These are phyloP conservation scores for Erythrobasidium yunnanense DNA, from an alignment of 768 basidiomycete species.

Conservation along the genomic window DNA sequence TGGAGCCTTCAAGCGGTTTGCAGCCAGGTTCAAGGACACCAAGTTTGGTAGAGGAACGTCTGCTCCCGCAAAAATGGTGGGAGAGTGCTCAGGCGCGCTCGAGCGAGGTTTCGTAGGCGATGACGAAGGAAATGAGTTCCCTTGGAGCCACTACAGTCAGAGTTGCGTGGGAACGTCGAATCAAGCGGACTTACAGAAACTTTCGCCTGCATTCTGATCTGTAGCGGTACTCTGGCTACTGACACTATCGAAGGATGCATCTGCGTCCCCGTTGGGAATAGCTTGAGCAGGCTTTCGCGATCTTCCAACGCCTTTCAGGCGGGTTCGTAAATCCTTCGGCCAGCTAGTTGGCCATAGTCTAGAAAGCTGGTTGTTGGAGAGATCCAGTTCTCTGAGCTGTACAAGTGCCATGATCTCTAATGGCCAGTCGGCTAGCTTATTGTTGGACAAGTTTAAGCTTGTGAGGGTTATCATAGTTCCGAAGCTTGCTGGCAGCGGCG, in stretches of 20 bases:
- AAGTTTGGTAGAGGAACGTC: conserved; percentile 2
- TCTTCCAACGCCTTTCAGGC: background rate
- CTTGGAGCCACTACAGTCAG: background rate
- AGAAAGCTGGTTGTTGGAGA: conserved; percentile 23
- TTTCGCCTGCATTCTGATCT: conserved; percentile 7
- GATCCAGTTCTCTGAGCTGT: conserved; percentile 14
- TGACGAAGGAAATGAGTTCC: conserved; percentile 24
- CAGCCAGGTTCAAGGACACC: conserved; percentile 8
- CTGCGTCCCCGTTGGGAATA: background rate
- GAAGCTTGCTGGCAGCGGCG: conserved; percentile 11
- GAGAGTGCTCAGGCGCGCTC: conserved; percentile 9
- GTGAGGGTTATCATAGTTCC: conserved; percentile 9
- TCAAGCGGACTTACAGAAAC: conserved; percentile 18
- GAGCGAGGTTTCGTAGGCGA: conserved; percentile 12
- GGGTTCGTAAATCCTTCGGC: background rate
- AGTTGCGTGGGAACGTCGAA: background rate
- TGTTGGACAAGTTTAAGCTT: conserved; percentile 24
- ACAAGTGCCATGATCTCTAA: conserved; percentile 24
- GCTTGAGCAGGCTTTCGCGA: background rate
- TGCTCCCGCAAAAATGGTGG: too few species aligned
- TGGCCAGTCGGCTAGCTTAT: conserved; percentile 12
- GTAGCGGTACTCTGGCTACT: conserved; percentile 15
- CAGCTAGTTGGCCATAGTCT: conserved; percentile 14
- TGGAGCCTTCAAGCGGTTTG: conserved; percentile 7
- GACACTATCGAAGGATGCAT: conserved; percentile 9